Percentiles rank a stretch among this genome's conserved stretches.
Evolutionary conservation across 1,284 basidiomycete genomes (phyloP).

Genomic region (Gomphus bonarii): DNA sequence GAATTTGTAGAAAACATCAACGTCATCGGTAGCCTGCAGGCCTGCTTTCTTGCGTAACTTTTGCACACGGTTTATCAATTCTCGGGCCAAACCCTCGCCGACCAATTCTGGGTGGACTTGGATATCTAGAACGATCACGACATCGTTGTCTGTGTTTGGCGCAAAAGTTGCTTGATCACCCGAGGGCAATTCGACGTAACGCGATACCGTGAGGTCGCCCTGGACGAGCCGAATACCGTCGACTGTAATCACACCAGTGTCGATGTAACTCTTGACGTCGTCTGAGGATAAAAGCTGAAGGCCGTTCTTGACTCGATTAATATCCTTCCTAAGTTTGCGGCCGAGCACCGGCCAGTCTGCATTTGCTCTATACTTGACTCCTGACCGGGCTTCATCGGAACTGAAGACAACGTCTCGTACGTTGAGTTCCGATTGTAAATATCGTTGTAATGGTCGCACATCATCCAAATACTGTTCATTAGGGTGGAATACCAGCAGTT

Average conservation of each 20-base stretch:
- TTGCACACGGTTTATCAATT: slow-evolving; percentile 92
- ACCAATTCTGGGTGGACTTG: slow-evolving; percentile 82
- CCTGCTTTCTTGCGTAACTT: slow-evolving; percentile 94
- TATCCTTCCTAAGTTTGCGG: slow-evolving; percentile 88
- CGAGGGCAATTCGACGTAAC: slow-evolving; percentile 77
- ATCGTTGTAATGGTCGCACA: slow-evolving; percentile 75
- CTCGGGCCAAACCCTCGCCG: slow-evolving; percentile 82
- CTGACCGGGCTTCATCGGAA: slow-evolving; percentile 78
- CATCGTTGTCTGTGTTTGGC: slow-evolving; percentile 89
- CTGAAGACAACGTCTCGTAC: slow-evolving; percentile 86
- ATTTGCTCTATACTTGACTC: slow-evolving; percentile 84
- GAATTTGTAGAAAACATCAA: slow-evolving; percentile 84
- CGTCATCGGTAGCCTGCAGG: slow-evolving; percentile 89
- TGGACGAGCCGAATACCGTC: slow-evolving; percentile 85
- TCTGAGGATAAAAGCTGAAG: slow-evolving; percentile 78
- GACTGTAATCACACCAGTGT: slow-evolving; percentile 72
- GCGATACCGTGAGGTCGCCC: slow-evolving; percentile 86
- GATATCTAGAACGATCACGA: slow-evolving; percentile 87
- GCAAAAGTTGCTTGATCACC: slow-evolving; percentile 58
- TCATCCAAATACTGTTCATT: slow-evolving; percentile 82
- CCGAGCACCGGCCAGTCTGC: slow-evolving; percentile 97
- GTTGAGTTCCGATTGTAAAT: slow-evolving; percentile 95
- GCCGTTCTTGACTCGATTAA: slow-evolving; percentile 84
- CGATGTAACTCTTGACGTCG: slow-evolving; percentile 72
- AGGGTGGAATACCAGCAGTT: slow-evolving; percentile 91